Base-by-base conservation (phyloP, 1,284 basidiomycete species). In the Fomitopsis pinicola region DNA sequence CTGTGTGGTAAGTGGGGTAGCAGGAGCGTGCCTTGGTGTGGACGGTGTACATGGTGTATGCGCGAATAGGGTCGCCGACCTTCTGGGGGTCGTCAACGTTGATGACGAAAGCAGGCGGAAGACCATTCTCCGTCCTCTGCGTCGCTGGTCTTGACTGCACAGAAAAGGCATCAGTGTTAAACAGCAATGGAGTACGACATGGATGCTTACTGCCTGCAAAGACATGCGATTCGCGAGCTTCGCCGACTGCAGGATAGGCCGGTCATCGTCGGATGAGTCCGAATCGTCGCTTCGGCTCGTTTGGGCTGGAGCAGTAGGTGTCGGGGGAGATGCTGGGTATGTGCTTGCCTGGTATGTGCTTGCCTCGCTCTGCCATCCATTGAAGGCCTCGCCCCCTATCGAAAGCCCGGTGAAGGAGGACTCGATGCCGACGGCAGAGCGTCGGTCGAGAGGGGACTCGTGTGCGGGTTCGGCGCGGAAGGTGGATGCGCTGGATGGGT, bases 1-100 rank as follows among this genome's bases (percentile, higher is more conserved):
- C 40, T 17, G 30, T 22, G 48, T 42, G 46, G 58, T 57, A 40
- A 55, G 19, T 38, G 57, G 19, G 15, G 10, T 10, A 10, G 26
- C n/a, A 33, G 26, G 8, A 6, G 7, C 83, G 60, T 72, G 92
- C 92, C 69, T 85, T 82, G 5, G 95, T 97, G 63, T 92, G 88
- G 1, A 98, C 93, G 2, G 95, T 98, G 74, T 99, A 98, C 78
- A 97, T 93, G 12, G 92, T 96, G 72, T 94, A 96, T 26, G 92
- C 88, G 59, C 92, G 86, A 45, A 97, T 93, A 0, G 94, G 91
- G 71, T 96, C 94, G 28, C 95, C 95, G 38, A 97, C 90, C 68
- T 92, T 93, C 65, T 97, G 94, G 15, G 95, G 95, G 74, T 98
- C 95, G 55, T 93, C 91, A 19, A 98, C 94, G 0, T 88, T 85